phyloP scores from a whole-genome alignment of 2,329 filamentous ascomycete species.

The Beauveria varroae region DNA sequence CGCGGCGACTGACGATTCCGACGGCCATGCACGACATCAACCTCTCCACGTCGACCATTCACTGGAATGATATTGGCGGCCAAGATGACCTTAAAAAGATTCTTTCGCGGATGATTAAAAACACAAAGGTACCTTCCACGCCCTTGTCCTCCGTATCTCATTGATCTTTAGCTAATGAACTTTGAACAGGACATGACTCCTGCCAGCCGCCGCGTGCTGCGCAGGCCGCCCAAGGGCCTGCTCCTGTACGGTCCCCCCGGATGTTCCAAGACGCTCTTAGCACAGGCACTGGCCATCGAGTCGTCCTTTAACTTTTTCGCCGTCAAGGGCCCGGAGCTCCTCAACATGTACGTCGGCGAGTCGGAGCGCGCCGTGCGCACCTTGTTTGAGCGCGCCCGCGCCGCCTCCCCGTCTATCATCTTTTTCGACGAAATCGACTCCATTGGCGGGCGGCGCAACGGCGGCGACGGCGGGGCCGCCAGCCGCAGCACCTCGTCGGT shows the following conservation, averaged over 20 bases:
- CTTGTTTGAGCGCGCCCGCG: conserved; percentile 76
- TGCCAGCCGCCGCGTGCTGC: conserved; percentile 29
- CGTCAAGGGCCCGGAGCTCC: conserved; percentile 85
- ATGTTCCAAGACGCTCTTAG: conserved; percentile 89
- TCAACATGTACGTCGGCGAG: conserved; percentile 96
- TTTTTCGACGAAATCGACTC: conserved; percentile 97
- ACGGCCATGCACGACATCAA: conserved; percentile 86
- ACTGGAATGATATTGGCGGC: conserved; percentile 83
- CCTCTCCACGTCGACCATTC: conserved; percentile 76
- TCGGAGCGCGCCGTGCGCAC: conserved; percentile 80
- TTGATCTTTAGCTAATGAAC: conserved; percentile 10
- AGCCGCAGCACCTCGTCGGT: conserved; percentile 40
- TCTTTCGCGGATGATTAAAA: conserved; percentile 43
- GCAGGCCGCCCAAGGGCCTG: conserved; percentile 67
- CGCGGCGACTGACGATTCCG: conserved; percentile 63
- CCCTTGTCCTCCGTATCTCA: background rate
- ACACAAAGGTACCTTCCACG: conserved; percentile 24
- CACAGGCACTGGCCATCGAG: conserved; percentile 85
- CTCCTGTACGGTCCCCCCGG: conserved; percentile 88
- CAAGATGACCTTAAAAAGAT: conserved; percentile 66
- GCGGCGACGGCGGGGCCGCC: conserved; percentile 34
- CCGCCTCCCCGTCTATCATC: conserved; percentile 84
- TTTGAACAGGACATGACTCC: conserved; percentile 22
- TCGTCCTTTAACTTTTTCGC: conserved; percentile 89
- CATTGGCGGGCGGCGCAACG: conserved; percentile 53